Conservation (phyloP, 805 yeast genomes). For the Yueomyces sp. region DNA sequence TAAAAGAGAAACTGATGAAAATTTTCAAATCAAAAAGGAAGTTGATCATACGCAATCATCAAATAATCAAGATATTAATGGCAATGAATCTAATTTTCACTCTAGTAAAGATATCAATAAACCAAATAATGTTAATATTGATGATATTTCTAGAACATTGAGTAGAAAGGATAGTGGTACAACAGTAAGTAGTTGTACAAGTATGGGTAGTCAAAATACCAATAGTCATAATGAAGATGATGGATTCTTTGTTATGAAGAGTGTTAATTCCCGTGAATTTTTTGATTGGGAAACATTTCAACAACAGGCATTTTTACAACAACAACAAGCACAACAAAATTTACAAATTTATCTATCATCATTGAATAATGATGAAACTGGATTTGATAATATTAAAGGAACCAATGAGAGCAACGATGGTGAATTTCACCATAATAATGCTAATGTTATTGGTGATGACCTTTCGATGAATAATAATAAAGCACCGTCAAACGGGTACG, state of each 20-base stretch:
- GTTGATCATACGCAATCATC: neutral
- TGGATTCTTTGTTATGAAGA: conserved; percentile 22
- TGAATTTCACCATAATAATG: too few relatives aligned
- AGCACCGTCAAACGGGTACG: too few relatives aligned
- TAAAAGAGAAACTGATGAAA: neutral
- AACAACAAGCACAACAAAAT: conserved; percentile 24
- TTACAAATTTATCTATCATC: conserved; percentile 17
- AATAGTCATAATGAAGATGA: conserved; percentile 2
- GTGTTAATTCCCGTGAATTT: conserved; percentile 16
- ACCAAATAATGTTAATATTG: too few relatives aligned
- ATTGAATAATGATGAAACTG: neutral
- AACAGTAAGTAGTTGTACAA: too few relatives aligned
- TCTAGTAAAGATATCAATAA: too few relatives aligned
- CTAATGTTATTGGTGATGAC: too few relatives aligned
- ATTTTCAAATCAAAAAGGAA: neutral
- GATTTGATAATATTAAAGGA: neutral
- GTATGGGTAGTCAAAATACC: neutral
- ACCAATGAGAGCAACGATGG: too few relatives aligned
- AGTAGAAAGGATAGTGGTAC: too few relatives aligned
- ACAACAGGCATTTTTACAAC: conserved; percentile 23
- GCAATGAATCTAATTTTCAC: too few relatives aligned
- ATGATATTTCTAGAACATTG: too few relatives aligned
- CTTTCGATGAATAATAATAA: too few relatives aligned
- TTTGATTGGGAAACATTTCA: conserved; percentile 24
- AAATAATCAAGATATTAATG: too few relatives aligned